Base-by-base conservation (phyloP, 176 grass and related monocot genomes). In the Phyllostachys edulis region DNA sequence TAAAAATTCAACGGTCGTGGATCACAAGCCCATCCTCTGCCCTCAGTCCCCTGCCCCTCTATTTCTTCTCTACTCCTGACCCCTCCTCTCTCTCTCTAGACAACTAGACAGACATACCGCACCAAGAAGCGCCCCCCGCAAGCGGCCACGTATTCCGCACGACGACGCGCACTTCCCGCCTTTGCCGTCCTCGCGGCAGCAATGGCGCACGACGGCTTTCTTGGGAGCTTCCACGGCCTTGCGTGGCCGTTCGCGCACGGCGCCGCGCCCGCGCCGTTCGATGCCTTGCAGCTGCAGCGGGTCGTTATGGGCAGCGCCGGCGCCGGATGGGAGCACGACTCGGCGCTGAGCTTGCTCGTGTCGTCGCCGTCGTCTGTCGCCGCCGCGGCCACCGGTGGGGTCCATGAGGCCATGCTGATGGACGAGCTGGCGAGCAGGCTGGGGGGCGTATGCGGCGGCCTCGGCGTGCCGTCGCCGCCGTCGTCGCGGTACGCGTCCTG, bases 331-430 rank as follows among this genome's bases (percentile, higher is more conserved):
- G 68, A 65, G 34, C 15, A 63, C 9, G 69, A 89, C n/a, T 88
- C 91, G 20, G 91, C 57, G 41, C 65, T 96, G 67, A 80, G 88
- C 80, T 87, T 84, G n/a, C 81, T 96, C 4, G 86, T 95, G 50
- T 82, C 86, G 4, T 94, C 90, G 21, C 83, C 90, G 6, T 63
- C 81, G 57, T 70, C 85, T 27, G 38, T 56, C 56, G 15, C 65
- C 3, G 69, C 78, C 20, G 17, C 69, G 3, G 0, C 80, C 69
- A 5, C 3, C 23, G 14, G 14, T 6, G 40, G 65, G 15, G 79
- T 16, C 16, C 77, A 83, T 13, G 80, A 76, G 44, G 76, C 68
- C 52, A 49, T 13, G 13, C 41, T 89, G 20, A 74, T 93, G 59
- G 77, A 87, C 2, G 84, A 93, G 83, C 69, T 96, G 11, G 90